These are phyloP conservation scores for Calonectria pauciramosa DNA, from an alignment of 2,329 filamentous ascomycete species.

Conservation along the genomic window DNA sequence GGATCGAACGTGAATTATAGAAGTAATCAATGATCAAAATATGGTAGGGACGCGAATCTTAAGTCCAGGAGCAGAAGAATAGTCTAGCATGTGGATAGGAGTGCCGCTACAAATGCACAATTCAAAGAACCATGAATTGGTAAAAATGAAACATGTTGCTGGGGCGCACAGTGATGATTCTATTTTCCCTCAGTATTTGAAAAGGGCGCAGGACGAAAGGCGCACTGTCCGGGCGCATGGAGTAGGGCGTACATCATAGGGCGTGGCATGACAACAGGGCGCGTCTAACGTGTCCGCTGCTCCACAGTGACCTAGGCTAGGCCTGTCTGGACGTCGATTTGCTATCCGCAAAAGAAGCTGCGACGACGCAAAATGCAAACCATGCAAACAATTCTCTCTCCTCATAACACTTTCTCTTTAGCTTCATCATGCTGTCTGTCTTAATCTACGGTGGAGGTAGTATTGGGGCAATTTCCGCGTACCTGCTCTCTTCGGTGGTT, in stretches of 20 bases:
- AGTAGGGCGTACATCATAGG: not conserved
- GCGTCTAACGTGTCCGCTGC: not conserved
- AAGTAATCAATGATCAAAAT: too few relatives aligned
- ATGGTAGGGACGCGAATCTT: too few relatives aligned
- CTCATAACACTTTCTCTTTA: not conserved
- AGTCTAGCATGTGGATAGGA: too few relatives aligned
- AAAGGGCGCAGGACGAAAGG: not conserved
- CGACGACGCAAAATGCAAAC: not conserved
- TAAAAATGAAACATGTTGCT: too few relatives aligned
- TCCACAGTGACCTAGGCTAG: not conserved
- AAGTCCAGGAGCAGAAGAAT: too few relatives aligned
- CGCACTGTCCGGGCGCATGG: not conserved
- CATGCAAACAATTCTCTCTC: not conserved
- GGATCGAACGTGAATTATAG: too few relatives aligned
- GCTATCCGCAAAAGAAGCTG: not conserved
- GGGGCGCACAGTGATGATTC: too few relatives aligned
- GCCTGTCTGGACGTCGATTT: too few relatives aligned
- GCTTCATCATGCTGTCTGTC: not conserved
- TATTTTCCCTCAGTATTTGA: not conserved
- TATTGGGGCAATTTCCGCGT: not conserved
- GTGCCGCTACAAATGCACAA: too few relatives aligned
- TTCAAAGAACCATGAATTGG: too few relatives aligned
- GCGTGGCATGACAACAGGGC: not conserved
- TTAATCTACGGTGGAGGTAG: slow-evolving; percentile 10
- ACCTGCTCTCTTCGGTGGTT: slow-evolving; percentile 1